Evolutionary conservation across 78 protist genomes (phyloP).

Genomic region (Polysphondylium violaceum): DNA sequence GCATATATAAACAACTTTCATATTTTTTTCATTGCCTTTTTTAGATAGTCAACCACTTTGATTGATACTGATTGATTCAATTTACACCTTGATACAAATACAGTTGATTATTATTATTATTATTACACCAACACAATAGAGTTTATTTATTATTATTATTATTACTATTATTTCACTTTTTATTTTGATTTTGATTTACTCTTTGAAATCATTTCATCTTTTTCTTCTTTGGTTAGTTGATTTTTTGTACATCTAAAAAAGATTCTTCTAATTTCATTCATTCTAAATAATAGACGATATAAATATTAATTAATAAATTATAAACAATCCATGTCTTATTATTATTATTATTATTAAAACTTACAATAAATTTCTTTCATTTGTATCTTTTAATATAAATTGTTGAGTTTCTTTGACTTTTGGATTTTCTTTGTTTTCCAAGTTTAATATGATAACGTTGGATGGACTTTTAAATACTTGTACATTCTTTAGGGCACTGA

Average conservation of each 20-base stretch:
- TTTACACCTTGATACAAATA: too few relatives aligned
- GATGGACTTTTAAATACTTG: conserved; percentile 14
- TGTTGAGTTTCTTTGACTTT: conserved; percentile 71
- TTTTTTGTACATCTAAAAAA: conserved; percentile 36
- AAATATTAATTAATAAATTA: not conserved
- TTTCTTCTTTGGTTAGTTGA: conserved; percentile 55
- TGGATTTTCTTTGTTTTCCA: conserved; percentile 65
- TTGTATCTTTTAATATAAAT: conserved; percentile 55
- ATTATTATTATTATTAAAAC: not conserved
- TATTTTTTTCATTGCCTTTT: too few relatives aligned
- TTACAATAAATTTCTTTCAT: conserved; percentile 65
- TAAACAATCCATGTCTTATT: not conserved
- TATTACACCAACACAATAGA: too few relatives aligned
- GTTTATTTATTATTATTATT: not conserved
- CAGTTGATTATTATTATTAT: too few relatives aligned
- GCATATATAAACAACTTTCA: too few relatives aligned
- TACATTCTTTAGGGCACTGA: conserved; percentile 2
- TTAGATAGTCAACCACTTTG: too few relatives aligned
- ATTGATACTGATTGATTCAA: too few relatives aligned
- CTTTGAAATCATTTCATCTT: conserved; percentile 29
- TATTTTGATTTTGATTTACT: conserved; percentile 14
- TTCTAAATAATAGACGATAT: not conserved
- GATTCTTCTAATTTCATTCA: conserved; percentile 66
- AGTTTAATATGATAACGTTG: conserved; percentile 22
- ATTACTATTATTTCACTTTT: not conserved